Evolutionary conservation across 441 rosid species (phyloP).

Genomic region (Pelargonium fulgidum): DNA sequence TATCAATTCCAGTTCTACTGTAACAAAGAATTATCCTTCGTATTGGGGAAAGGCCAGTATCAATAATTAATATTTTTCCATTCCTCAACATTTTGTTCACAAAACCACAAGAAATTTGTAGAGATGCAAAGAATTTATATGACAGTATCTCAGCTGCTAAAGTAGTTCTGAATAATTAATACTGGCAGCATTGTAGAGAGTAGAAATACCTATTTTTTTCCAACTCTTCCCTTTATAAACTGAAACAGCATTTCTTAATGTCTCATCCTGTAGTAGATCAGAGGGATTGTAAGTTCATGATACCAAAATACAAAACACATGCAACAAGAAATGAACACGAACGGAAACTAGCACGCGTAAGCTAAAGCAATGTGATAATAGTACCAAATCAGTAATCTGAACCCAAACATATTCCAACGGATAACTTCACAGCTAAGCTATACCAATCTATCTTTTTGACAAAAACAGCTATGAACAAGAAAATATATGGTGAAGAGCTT

Average conservation of each 20-base stretch:
- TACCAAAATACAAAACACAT: too few species aligned
- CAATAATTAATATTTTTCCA: too few species aligned
- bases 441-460: background rate
- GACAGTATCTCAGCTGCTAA: background rate
- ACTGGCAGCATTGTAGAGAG: slow-evolving; percentile 12
- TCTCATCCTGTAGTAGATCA: slow-evolving; percentile 67
- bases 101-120: background rate
- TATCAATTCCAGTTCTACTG: too few species aligned
- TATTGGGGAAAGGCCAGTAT: too few species aligned
- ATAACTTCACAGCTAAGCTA: background rate
- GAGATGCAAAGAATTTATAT: background rate
- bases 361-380: background rate
- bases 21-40: too few species aligned
- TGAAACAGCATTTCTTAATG: slow-evolving; percentile 72
- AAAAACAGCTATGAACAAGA: slow-evolving; percentile 7
- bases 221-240: slow-evolving; percentile 77
- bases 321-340: background rate
- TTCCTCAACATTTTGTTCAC: background rate
- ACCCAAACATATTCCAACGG: slow-evolving; percentile 3
- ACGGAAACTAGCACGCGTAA: background rate
- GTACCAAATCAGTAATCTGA: background rate
- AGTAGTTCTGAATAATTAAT: slow-evolving; percentile 6
- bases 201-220: slow-evolving; percentile 77
- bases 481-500: background rate
- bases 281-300: background rate